Base-by-base conservation (phyloP, 108 stramenopile species). In the Parietichytrium sp. region DNA sequence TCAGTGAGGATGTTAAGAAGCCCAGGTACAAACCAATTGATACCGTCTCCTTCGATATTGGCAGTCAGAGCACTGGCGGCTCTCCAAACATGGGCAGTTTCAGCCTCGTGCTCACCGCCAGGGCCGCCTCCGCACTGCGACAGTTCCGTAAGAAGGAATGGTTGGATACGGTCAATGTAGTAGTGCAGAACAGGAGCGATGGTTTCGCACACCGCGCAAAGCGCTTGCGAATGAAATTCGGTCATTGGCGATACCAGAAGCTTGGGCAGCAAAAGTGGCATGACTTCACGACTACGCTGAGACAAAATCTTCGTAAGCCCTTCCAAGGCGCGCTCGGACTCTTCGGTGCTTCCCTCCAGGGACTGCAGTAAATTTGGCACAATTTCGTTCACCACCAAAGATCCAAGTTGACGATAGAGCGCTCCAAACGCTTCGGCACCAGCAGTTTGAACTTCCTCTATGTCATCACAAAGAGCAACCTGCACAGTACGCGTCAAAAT, bases 371-470 rank as follows among this genome's bases (percentile, higher is more conserved):
- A 81, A 10, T 93, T 85, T 2, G 97, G 98, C 42, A 99, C 94
- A 54, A 97, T 91, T 53, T 94, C 94, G 45, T 96, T 93, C 50
- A 97, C 83, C 13, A 96, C 95, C 48, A 88, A 80, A 54, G 79
- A 89, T 47, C 99, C 99, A 25, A 98, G 95, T 12, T 90, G 81
- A 61, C 84, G 79, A 83, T 96, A 90, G 2, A 99, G 92, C 42
- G 92, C 94, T 78, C 94, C 94, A 83, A 99, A 99, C 80, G 96
- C 95, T 42, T 88, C 86, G 1, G 95, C 95, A 3, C 97, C 97
- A 89, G 96, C 94, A 52, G 84, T 81, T 38, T 94, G 87, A 13
- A 98, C 97, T 36, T 85, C 79, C 16, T 89, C 88, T 77, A 90
- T 83, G 29, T 91, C 92, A 83, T 98, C 97, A 79, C 94, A 95